phyloP scores from a whole-genome alignment of 139 green algal species.

The Coelastrella sp. region DNA sequence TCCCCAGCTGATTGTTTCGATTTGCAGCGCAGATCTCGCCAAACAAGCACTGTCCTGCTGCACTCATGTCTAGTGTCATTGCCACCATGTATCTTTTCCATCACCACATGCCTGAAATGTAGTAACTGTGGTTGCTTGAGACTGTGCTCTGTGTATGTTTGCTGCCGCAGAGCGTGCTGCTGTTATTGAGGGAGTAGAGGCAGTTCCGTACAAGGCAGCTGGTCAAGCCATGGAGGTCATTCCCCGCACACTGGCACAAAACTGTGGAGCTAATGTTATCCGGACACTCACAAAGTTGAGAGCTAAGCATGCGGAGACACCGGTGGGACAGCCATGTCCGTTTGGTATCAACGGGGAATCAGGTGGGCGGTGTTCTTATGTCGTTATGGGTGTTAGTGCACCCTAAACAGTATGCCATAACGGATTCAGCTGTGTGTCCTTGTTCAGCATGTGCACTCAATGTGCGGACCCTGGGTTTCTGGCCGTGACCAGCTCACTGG shows the following conservation, averaged over 20 bases:
- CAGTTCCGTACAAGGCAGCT: conserved; percentile 83
- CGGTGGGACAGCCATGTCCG: conserved; percentile 1
- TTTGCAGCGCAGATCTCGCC: too few relatives aligned
- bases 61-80: too few relatives aligned
- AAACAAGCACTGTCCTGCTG: too few relatives aligned
- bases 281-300: conserved; percentile 97
- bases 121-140: too few relatives aligned
- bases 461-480: too few relatives aligned
- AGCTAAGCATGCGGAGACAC: conserved; percentile 77
- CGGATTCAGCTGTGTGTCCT: not conserved
- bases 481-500: too few relatives aligned
- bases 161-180: not conserved
- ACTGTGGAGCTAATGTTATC: conserved; percentile 99
- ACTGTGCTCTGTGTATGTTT: not conserved
- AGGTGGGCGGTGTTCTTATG: not conserved
- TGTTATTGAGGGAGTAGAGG: conserved; percentile 65
- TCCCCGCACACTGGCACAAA: conserved; percentile 96
- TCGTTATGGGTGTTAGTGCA: not conserved
- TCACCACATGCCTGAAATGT: too few relatives aligned
- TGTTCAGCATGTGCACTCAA: not conserved
- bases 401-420: too few relatives aligned
- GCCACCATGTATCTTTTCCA: too few relatives aligned
- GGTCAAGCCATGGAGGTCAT: conserved; percentile 97
- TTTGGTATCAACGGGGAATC: conserved; percentile 82
- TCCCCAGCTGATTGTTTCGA: too few relatives aligned